These are phyloP conservation scores for Cladophialophora psammophila DNA, from an alignment of 2,329 filamentous ascomycete genomes.

Conservation along the genomic window DNA sequence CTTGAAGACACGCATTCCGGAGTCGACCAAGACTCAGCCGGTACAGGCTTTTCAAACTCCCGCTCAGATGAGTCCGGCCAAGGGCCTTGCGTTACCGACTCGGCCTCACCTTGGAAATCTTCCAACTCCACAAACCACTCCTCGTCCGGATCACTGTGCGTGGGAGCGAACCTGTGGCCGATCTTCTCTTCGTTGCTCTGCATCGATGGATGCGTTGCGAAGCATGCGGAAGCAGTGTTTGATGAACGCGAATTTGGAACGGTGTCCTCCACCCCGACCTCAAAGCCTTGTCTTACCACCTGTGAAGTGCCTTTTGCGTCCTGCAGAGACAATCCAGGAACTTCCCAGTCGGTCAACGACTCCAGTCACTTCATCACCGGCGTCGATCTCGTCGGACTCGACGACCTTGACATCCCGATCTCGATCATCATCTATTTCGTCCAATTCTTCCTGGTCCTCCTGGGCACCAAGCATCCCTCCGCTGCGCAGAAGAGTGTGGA, in stretches of 20 bases:
- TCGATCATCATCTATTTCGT: constrained; percentile 59
- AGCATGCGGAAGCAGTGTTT: constrained; percentile 63
- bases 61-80: constrained; percentile 29
- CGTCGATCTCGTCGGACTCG: constrained; percentile 68
- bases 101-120: constrained; percentile 63
- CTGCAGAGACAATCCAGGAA: constrained; percentile 35
- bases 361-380: constrained; percentile 58
- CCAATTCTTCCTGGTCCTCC: constrained; percentile 47
- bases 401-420: constrained; percentile 63
- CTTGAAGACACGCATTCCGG: constrained; percentile 23
- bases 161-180: constrained; percentile 57
- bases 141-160: constrained; percentile 48
- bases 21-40: constrained; percentile 4
- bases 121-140: constrained; percentile 69
- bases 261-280: constrained; percentile 50
- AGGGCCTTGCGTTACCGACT: constrained; percentile 57
- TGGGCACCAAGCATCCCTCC: constrained; percentile 23
- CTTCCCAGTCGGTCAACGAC: constrained; percentile 27
- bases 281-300: constrained; percentile 24
- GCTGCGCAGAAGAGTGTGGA: constrained; percentile 7
- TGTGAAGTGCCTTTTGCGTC: constrained; percentile 32
- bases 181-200: constrained; percentile 64
- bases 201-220: constrained; percentile 65
- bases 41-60: constrained; percentile 25
- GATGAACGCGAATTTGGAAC: constrained; percentile 64